Conservation (phyloP, 805 yeast species). For the Trichomonascus vanleenenianus region DNA sequence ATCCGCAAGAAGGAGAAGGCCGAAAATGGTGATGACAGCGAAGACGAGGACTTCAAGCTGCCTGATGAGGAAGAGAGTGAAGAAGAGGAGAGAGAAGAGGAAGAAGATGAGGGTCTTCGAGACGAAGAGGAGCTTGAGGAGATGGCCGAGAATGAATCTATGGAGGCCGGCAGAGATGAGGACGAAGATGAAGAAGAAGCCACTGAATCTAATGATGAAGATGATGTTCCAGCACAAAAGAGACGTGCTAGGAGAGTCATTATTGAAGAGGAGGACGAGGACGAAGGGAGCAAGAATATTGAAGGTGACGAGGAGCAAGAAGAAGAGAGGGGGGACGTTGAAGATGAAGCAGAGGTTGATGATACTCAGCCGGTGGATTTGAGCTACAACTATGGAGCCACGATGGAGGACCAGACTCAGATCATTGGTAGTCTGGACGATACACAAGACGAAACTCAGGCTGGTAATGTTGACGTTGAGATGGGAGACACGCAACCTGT, state of each 20-base stretch:
- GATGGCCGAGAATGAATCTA: neutral
- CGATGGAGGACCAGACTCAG: neutral
- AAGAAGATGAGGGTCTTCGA: conserved; percentile 3
- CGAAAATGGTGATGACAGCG: conserved; percentile 11
- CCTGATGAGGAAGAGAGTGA: conserved; percentile 10
- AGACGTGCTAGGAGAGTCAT: neutral
- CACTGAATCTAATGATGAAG: conserved; percentile 9
- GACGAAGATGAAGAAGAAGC: neutral
- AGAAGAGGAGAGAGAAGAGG: conserved; percentile 4
- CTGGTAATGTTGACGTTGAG: neutral
- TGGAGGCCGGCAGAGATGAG: neutral
- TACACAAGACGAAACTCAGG: neutral
- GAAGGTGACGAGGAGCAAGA: neutral
- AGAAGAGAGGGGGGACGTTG: neutral
- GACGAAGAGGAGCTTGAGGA: conserved; percentile 2
- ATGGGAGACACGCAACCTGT: neutral
- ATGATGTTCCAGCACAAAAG: conserved; percentile 2
- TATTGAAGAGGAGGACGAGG: conserved; percentile 4
- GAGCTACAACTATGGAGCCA: neutral
- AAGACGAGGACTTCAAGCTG: neutral
- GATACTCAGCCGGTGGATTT: neutral
- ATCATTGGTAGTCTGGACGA: neutral
- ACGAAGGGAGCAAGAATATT: neutral
- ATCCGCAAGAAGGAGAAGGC: conserved; percentile 11
- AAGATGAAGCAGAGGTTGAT: neutral